Base-by-base conservation (phyloP, 805 yeast species). In the Sugiyamaella qingdaonensis region DNA sequence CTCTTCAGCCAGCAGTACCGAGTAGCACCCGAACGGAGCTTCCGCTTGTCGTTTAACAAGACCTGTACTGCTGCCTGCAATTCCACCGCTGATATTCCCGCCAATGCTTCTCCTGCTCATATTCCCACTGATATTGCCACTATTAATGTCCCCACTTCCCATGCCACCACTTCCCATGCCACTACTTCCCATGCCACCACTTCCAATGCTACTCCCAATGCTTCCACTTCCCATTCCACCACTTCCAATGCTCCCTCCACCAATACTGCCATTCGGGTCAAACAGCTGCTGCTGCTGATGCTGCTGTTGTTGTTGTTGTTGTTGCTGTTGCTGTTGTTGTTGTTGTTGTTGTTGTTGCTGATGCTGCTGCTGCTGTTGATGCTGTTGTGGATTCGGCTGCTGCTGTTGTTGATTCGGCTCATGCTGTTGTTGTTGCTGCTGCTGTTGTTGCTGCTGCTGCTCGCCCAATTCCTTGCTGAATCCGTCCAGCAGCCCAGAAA, bases 1-100 rank as follows among this genome's bases (percentile, higher is more conserved):
- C 53, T 82, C 86, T 58, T 81, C 85, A 2, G 82, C 84, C 4
- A 82, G 66, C 29, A 81, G 62, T 13, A 80, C 76, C 36, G 51
- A 41, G 27, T 45, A 49, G 45, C 39, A 33, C 16, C 29, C 29
- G 14, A 29, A 21, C 29, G 10, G 37, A 5, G 10, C 37, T 9
- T 24, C 19, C 10, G 10, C 45, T 10, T 13, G 35, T 10, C 35
- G 13, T 16, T 16, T 27, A 7, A n/a, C 31, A 56, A 57, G 48
- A 54, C 21, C 43, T 58, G 45, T 46, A 56, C 16, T 46, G 62
- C 24, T 52, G 56, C 35, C 24, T 59, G 19, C 39, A 59, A 33
- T 46, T 61, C 14, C 39, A 58, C 14, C 37, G 60, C 42, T 49
- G 58, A 19, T 48, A 55, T 14, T 49, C 46, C 33, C 49, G 49